Base-by-base conservation (phyloP, 257 asterid species). In the Knoxia roxburghii region DNA sequence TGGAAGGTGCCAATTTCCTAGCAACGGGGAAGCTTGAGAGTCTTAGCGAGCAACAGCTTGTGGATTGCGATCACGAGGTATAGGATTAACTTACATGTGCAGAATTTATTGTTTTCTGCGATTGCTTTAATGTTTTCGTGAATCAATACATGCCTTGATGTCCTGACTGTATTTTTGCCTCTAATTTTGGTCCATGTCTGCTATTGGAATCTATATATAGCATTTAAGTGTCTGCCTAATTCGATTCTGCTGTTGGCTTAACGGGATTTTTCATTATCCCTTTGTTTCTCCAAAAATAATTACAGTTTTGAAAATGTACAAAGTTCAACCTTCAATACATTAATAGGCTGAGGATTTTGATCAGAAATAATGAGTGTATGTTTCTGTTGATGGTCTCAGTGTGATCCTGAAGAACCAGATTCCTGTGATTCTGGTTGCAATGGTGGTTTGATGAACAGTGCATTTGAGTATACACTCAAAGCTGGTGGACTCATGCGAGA, bases 1-100 rank as follows among this genome's bases (percentile, higher is more conserved):
- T 91, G 74, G 97, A 91, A 79, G 97, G 96, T 69, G 93, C 97
- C 70, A 83, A 88, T 65, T 91, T 64, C 77, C 77, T 91, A 18
- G 85, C 97, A 12, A 91, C 94, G 2, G 95, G 97, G 77, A 85
- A 83, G 49, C 87, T 91, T 53, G 91, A 71, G 82, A 88, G 88
- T 81, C 95, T 91, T 68, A 88, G 96, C 70, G 96, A 90, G 84
- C 97, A 90, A 65, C 97, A 91, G 80, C 93, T 88, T 65, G 96
- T 91, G 51, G 96, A 91, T 63, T 91, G 97, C 72, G 97, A 91
- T 65, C 97, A 91, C 40, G 95, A 86, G 97, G 97, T 86, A 61
- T n/a, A 35, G 30, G 37, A 33, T 1, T 17, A 33, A 59, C 6
- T 20, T 21, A 1, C 27, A 20, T 50, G 23, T 18, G 1, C 17